These are phyloP conservation scores for Pichia kluyveri DNA, from an alignment of 805 yeast species.

Conservation along the genomic window DNA sequence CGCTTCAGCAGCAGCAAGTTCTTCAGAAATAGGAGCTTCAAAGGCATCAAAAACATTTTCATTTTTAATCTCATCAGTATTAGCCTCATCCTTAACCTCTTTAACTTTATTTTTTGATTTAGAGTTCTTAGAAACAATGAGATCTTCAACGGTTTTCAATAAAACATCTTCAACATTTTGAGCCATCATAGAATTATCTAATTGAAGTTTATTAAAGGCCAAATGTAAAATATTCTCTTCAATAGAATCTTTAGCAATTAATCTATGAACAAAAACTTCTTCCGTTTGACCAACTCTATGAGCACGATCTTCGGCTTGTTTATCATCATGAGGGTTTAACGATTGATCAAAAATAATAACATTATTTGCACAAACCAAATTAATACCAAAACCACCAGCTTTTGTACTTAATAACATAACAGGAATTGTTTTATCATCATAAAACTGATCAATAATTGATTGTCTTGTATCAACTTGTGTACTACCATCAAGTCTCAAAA, in stretches of 20 bases:
- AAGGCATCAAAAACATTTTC: conserved; percentile 8
- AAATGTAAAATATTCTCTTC: conserved; percentile 83
- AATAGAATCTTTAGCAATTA: conserved; percentile 66
- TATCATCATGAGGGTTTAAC: conserved; percentile 97
- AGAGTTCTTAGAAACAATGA: conserved; percentile 2
- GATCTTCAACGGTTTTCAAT: conserved; percentile 36
- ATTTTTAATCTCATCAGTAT: background rate
- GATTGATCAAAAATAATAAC: conserved; percentile 90
- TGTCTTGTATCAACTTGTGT: conserved; percentile 93
- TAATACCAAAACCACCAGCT: conserved; percentile 99
- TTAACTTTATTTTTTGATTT: background rate
- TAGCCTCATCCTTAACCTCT: background rate
- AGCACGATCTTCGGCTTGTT: conserved; percentile 97
- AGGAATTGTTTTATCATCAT: conserved; percentile 73
- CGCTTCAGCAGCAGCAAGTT: conserved; percentile 6
- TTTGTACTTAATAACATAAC: conserved; percentile 85
- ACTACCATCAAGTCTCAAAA: conserved; percentile 84
- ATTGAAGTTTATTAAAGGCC: conserved; percentile 84
- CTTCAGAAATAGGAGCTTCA: conserved; percentile 2
- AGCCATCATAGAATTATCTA: conserved; percentile 58
- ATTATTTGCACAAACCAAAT: conserved; percentile 87
- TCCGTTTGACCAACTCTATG: conserved; percentile 48
- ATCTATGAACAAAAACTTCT: conserved; percentile 69
- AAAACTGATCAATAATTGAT: conserved; percentile 79
- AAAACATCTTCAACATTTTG: conserved; percentile 44